Evolutionary conservation across 768 basidiomycete genomes (phyloP), one percentile per base, ranked within the genome.

Genomic region (Phaeolepiota aurea): DNA sequence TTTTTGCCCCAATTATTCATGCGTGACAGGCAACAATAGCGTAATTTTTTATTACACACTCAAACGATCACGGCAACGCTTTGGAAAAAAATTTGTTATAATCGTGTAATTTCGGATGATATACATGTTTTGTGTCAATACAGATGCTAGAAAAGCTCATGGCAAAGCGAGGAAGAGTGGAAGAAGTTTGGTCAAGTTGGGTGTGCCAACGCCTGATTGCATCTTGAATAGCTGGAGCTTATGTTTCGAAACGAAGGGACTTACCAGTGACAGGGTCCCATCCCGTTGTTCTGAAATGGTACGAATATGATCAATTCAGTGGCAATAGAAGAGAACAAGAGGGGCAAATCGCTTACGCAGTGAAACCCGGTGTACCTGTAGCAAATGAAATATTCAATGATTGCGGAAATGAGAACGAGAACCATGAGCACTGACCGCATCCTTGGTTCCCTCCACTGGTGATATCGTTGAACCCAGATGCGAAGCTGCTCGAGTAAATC

Each of bases 171-270:
- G 52, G 53, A 60, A 64, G 21, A 60, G 54, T 4, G 53, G 46
- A 28, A 64, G 20, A 40, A 66, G 35, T 37, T 55, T 59, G 19
- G 43, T 37, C 14, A 64, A 53, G 40, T 65, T 59, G 7, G 64
- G 66, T 37, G 64, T 68, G 9, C 64, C 63, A 23, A 65, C 56
- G 32, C 64, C 61, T 63, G n/a, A n/a, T n/a, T n/a, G n/a, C n/a
- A n/a, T n/a, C n/a, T n/a, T n/a, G n/a, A n/a, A n/a, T n/a, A n/a
- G n/a, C n/a, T n/a, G n/a, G n/a, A n/a, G n/a, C n/a, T n/a, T n/a
- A n/a, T n/a, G n/a, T n/a, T n/a, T n/a, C n/a, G n/a, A n/a, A n/a
- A n/a, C n/a, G n/a, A n/a, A n/a, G n/a, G n/a, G n/a, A n/a, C n/a
- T n/a, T n/a, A 28, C 25, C 25, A n/a, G 25, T 28, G n/a, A 28